Evolutionary conservation across 2,329 filamentous ascomycete species (phyloP).

Genomic region (Colletotrichum phormii): DNA sequence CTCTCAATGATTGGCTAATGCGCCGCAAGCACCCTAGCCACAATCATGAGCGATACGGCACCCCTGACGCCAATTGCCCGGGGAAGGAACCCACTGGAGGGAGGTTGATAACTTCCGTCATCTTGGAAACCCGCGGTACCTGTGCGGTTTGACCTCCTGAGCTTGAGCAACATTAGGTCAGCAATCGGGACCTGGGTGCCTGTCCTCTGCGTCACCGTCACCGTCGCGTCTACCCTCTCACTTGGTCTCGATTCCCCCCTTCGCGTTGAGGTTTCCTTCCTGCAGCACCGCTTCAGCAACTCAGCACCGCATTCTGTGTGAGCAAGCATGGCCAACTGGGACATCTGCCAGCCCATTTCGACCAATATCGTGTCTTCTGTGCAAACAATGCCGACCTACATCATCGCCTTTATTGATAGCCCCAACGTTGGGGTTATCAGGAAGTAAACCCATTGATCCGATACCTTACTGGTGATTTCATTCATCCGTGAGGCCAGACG

Average conservation of each 20-base stretch:
- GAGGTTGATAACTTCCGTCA: background rate
- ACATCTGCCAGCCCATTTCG: background rate
- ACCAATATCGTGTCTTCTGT: background rate
- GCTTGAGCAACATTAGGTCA: conserved; percentile 22
- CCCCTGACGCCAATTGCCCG: conserved; percentile 16
- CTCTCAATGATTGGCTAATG: conserved; percentile 21
- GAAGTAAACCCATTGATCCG: conserved; percentile 49
- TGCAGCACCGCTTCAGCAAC: background rate
- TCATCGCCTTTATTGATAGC: conserved; percentile 51
- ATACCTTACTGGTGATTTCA: conserved; percentile 42
- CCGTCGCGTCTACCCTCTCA: conserved; percentile 10
- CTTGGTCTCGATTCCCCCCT: background rate
- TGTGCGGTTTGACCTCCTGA: background rate
- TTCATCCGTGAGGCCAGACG: conserved; percentile 18
- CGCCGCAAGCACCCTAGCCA: background rate
- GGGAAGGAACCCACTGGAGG: conserved; percentile 14
- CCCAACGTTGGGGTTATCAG: conserved; percentile 63
- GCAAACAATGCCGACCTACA: conserved; percentile 40
- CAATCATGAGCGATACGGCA: conserved; percentile 4
- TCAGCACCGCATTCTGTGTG: conserved; percentile 1
- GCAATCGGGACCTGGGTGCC: conserved; percentile 15
- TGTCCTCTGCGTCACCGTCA: conserved; percentile 32
- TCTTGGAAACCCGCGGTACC: background rate
- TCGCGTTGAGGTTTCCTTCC: background rate
- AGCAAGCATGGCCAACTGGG: conserved; percentile 7